These are phyloP conservation scores for Pseudogymnoascus sp. DNA, from an alignment of 2,329 filamentous ascomycete genomes.

Conservation along the genomic window DNA sequence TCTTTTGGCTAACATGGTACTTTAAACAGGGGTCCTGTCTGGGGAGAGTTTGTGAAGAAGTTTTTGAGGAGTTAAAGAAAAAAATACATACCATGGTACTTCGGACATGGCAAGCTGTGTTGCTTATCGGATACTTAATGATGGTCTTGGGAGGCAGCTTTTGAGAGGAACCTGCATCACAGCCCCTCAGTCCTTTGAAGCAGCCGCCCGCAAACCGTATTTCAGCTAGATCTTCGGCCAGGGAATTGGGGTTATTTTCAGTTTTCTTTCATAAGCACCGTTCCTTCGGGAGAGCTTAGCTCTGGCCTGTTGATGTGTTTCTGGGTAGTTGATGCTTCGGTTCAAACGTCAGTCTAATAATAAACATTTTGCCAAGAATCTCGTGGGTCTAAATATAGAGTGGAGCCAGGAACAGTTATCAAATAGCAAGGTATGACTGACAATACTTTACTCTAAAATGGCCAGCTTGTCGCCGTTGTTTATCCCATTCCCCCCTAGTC, in stretches of 20 bases:
- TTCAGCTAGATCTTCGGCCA: not conserved
- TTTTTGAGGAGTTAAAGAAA: conserved; percentile 18
- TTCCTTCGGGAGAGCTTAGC: not conserved
- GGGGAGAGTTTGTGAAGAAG: conserved; percentile 23
- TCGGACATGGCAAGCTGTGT: not conserved
- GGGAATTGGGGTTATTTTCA: not conserved
- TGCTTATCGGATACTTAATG: not conserved
- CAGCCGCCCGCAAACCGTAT: not conserved
- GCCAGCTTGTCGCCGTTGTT: not conserved
- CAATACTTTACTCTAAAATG: not conserved
- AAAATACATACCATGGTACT: not conserved
- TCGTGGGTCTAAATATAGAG: not conserved
- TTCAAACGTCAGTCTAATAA: not conserved
- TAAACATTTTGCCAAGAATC: not conserved
- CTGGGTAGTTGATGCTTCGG: not conserved
- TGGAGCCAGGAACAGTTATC: not conserved
- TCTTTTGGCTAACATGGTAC: not conserved
- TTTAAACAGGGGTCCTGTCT: conserved; percentile 9
- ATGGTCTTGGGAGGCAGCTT: not conserved
- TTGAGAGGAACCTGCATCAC: not conserved
- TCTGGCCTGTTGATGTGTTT: not conserved
- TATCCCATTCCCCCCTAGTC: not conserved
- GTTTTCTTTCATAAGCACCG: not conserved
- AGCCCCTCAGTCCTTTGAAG: not conserved
- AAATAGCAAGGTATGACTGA: not conserved